phyloP scores from a whole-genome alignment of 1,284 basidiomycete species.

The Pisolithus thermaeus region DNA sequence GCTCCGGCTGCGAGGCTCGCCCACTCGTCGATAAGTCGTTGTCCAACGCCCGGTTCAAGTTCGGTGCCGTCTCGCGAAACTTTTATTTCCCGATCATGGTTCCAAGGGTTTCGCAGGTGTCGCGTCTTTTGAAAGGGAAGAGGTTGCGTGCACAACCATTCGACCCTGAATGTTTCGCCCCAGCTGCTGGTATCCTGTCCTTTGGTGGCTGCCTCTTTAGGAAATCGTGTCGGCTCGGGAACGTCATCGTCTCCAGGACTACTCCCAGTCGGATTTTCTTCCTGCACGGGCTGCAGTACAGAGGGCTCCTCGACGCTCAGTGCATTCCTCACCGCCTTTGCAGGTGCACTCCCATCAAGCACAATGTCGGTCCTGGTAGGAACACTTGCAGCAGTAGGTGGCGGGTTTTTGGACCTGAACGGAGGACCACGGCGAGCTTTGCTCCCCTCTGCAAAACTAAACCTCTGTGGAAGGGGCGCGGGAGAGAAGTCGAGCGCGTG shows the following conservation, averaged over 20 bases:
- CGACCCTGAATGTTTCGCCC: slow-evolving; percentile 77
- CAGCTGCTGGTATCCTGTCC: slow-evolving; percentile 34
- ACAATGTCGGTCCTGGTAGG: background rate
- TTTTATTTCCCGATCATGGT: slow-evolving; percentile 86
- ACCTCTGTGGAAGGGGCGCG: slow-evolving; percentile 9
- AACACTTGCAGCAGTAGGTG: background rate
- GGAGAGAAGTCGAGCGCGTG: slow-evolving; percentile 31
- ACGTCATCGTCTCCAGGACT: slow-evolving; percentile 4
- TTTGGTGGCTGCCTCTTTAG: background rate
- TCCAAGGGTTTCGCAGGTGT: slow-evolving; percentile 89
- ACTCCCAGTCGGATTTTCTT: slow-evolving; percentile 7
- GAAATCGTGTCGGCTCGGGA: background rate
- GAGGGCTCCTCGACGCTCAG: slow-evolving; percentile 6
- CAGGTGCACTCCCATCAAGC: slow-evolving; percentile 1
- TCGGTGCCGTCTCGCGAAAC: slow-evolving; percentile 92
- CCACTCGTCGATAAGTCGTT: slow-evolving; percentile 76
- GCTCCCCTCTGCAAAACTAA: slow-evolving; percentile 28
- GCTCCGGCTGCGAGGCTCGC: slow-evolving; percentile 27
- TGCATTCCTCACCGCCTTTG: slow-evolving; percentile 2
- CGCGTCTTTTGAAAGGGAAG: slow-evolving; percentile 77
- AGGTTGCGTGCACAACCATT: slow-evolving; percentile 76
- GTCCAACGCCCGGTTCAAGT: slow-evolving; percentile 78
- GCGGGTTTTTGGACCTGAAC: background rate
- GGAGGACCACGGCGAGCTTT: background rate
- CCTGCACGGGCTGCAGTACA: slow-evolving; percentile 13